Percentiles rank a stretch among this genome's conserved stretches.
phyloP scores from a whole-genome alignment of 2,329 filamentous ascomycete species.

The Lachnellula subtilissima region DNA sequence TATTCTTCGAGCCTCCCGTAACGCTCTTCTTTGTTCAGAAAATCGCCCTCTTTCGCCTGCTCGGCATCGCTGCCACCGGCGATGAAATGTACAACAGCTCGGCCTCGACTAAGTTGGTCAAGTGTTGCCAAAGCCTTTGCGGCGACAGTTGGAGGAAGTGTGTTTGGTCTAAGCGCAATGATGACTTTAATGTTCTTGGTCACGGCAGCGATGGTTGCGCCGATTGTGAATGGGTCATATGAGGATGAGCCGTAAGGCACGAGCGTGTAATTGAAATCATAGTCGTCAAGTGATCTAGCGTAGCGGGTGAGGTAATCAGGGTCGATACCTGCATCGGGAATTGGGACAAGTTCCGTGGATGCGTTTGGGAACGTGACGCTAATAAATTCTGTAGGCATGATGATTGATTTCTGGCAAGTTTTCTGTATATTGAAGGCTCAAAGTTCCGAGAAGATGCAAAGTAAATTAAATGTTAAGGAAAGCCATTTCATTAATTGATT shows the following conservation, averaged over 20 bases:
- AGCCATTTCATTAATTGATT: not conserved
- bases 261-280: conserved; percentile 58
- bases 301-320: conserved; percentile 52
- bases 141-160: conserved; percentile 56
- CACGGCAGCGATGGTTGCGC: conserved; percentile 50
- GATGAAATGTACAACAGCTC: conserved; percentile 59
- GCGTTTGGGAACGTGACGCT: conserved; percentile 52
- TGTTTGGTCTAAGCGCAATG: conserved; percentile 58
- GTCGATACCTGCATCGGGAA: conserved; percentile 48
- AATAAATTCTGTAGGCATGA: conserved; percentile 53
- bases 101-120: conserved; percentile 52
- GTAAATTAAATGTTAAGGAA: not conserved
- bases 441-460: not conserved
- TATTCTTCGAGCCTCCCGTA: conserved; percentile 57
- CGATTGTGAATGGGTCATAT: conserved; percentile 54
- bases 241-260: conserved; percentile 53
- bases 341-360: conserved; percentile 51
- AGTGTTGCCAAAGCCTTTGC: conserved; percentile 58
- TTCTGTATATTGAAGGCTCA: not conserved
- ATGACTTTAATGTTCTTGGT: conserved; percentile 58
- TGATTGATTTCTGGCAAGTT: conserved; percentile 7
- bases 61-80: conserved; percentile 57
- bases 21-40: conserved; percentile 51
- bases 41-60: conserved; percentile 57
- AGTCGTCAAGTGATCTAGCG: conserved; percentile 52